Evolutionary conservation across 371 early-diverging fungal species (phyloP), one percentile per base, ranked within the genome.

Genomic region (Mortierella sp.): DNA sequence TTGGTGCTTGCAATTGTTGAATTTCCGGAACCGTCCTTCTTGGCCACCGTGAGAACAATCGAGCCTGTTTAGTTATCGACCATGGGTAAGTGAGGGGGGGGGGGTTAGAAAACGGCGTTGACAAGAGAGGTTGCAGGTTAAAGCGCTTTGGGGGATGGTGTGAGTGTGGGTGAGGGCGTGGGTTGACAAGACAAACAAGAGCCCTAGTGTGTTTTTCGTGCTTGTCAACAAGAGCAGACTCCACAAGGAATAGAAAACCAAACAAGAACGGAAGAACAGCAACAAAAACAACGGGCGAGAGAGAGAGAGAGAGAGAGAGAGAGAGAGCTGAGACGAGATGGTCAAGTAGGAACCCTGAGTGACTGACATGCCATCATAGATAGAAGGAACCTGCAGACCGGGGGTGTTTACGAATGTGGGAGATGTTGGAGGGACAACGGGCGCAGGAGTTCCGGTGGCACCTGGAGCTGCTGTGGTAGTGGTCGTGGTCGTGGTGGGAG

Each of bases 11-110:
- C 77, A 64, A 83, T 72, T 43, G 85, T 85, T 26, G 61, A 71
- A 71, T 85, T 85, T 46, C 59, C 59, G 5, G 85, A 64, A 28
- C 85, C 81, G 28, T 85, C 85, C 55, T 69, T 75, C 72, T 76
- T 80, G 26, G 81, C 76, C 40, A 81, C 74, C 43, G 85, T 72
- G 74, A 83, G 72, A 31, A 74, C 9, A 51, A 80, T 72, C 31
- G 83, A 74, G 24, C 77, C 83, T 80, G 34, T 53, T 46, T 11
- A 16, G 21, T 13, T 26, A 16, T 50, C 16, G 14, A 3, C 50
- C 3, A 21, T n/a, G n/a, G 0, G 21, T 16, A 9, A n/a, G 26
- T 11, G 28, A 40, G 1, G 8, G 26, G 44, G 13, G 21, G 64
- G 21, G 64, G 40, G 61, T 31, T 34, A 61, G 59, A 31, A 34